Base-by-base conservation (phyloP, 768 basidiomycete species). In the Collybiopsis luxurians region DNA sequence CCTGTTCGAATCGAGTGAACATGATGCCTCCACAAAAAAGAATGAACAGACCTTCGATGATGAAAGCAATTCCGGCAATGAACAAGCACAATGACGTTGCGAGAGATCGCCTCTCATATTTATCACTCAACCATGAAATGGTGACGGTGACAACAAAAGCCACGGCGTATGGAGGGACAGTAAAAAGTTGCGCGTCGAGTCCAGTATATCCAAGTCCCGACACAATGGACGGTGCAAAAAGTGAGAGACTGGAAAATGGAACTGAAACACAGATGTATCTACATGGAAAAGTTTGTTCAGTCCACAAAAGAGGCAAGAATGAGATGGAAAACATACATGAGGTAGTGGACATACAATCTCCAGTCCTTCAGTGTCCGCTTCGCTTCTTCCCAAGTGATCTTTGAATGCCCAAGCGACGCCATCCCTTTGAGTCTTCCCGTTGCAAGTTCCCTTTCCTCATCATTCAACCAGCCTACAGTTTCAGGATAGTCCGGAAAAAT, bases 211-310 rank as follows among this genome's bases (percentile, higher is more conserved):
- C 80, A 21, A 81, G 69, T 17, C 72, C 73, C 1, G 75, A 66
- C 4, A 83, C 78, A 67, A 86, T 82, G 1, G 80, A 80, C 1
- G 84, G 84, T 12, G 78, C 71, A 66, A 86, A 85, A 24, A 84
- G 71, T 27, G 66, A 67, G 42, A 71, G 62, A 47, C 68, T 69
- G 61, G 75, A 78, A 51, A 79, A 72, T 17, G 75, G 72, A 48
- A 75, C 71, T 2, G 77, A 79, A 15, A 76, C 69, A 3, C 75
- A 74, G 55, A 79, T 74, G 67, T 73, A 76, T 17, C 44, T 62
- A 36, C n/a, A 52, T 13, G 10, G 24, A 30, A 21, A 55, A 23
- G n/a, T 2, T 21, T 38, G 9, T 19, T 44, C 27, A 53, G 26
- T 44, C 31, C 30, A 17, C 46, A 45, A 38, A 12, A 30, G n/a